Conservation (phyloP, 1,139 yeast species). For the Suhomyces yuchorum region DNA sequence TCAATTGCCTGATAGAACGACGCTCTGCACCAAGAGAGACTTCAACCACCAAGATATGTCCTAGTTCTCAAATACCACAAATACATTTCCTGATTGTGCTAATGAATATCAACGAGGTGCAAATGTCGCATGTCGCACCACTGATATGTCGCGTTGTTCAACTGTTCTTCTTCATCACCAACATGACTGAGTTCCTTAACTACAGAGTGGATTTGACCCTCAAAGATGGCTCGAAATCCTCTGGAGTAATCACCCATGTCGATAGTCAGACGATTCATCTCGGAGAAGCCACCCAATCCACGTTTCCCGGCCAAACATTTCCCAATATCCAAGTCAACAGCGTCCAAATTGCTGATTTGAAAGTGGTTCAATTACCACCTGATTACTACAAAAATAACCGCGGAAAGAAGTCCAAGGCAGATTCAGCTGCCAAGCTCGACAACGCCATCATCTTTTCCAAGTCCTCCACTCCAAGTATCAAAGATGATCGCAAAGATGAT, state of each 20-base stretch:
- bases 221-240: conserved; percentile 46
- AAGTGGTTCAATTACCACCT: conserved; percentile 51
- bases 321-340: conserved; percentile 34
- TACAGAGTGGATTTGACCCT: conserved; percentile 54
- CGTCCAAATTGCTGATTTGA: conserved; percentile 46
- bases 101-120: too few relatives aligned
- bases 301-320: conserved; percentile 20
- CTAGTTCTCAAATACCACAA: too few relatives aligned
- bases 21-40: too few relatives aligned
- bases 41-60: too few relatives aligned
- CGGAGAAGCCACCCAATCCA: conserved; percentile 33
- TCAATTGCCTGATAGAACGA: too few relatives aligned
- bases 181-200: conserved; percentile 48
- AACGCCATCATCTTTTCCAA: conserved; percentile 34
- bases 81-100: not conserved
- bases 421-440: conserved; percentile 19
- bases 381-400: conserved; percentile 27
- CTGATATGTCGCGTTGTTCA: not conserved
- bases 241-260: conserved; percentile 52
- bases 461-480: conserved; percentile 13
- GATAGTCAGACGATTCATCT: conserved; percentile 41
- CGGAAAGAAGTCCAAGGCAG: conserved; percentile 19
- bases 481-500: conserved; percentile 2
- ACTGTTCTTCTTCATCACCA: not conserved
- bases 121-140: conserved; percentile 7